Evolutionary conservation across 2,329 filamentous ascomycete genomes (phyloP).

Genomic region (Pseudogymnoascus sp.): DNA sequence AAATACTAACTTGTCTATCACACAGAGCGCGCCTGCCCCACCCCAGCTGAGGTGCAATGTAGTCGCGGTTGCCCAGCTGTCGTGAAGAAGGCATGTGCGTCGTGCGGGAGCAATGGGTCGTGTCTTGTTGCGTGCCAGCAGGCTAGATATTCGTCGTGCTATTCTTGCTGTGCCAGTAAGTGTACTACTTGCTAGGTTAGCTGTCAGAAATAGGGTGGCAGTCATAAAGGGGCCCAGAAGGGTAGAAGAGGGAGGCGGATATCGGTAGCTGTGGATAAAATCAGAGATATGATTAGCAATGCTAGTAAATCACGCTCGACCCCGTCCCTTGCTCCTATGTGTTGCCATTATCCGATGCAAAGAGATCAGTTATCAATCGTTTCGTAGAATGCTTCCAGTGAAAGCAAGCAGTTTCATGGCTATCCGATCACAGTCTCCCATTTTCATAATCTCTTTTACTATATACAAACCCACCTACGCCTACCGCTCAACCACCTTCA

Average conservation of each 20-base stretch:
- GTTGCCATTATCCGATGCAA: not conserved
- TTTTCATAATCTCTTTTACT: not conserved
- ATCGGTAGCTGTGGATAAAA: not conserved
- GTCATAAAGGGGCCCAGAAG: no score
- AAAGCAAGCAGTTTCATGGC: not conserved
- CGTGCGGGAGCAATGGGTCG: no score
- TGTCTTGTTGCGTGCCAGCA: not conserved
- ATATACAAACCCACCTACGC: not conserved
- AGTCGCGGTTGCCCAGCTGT: no score
- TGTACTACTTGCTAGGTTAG: not conserved
- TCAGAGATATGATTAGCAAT: not conserved
- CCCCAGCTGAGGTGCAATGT: no score
- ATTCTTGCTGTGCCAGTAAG: not conserved
- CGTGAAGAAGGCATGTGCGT: no score
- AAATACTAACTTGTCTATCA: no score
- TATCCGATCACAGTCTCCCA: not conserved
- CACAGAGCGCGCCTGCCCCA: no score
- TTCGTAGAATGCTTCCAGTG: not conserved
- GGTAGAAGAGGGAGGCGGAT: not conserved
- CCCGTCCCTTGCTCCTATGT: not conserved
- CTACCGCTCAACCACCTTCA: not conserved
- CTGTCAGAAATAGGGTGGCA: not conserved
- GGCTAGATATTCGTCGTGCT: not conserved
- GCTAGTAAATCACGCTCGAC: not conserved
- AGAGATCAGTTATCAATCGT: not conserved